These are phyloP conservation scores for Xylariaceae sp. DNA, from an alignment of 2,329 filamentous ascomycete genomes.

Conservation along the genomic window DNA sequence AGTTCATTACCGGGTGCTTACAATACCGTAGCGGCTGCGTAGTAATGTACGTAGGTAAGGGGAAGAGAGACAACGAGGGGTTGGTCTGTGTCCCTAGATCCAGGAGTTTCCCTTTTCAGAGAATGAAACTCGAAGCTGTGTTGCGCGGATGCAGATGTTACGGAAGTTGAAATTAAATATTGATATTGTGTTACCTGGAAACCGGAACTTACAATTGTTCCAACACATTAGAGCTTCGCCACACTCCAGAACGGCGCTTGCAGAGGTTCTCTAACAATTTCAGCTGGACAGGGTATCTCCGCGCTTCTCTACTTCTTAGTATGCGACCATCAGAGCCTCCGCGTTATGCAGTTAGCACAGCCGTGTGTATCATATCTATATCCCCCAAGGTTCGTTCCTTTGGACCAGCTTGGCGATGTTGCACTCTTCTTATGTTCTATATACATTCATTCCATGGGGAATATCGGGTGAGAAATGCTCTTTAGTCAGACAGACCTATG, in stretches of 20 bases:
- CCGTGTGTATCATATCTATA: background rate
- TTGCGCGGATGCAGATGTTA: conserved; percentile 7
- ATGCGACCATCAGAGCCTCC: conserved; percentile 4
- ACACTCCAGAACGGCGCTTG: background rate
- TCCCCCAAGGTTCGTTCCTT: background rate
- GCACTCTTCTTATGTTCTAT: background rate
- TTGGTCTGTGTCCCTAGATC: background rate
- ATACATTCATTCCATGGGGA: background rate
- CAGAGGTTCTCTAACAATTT: background rate
- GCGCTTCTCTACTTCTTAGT: conserved; percentile 6
- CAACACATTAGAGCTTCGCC: conserved; percentile 9
- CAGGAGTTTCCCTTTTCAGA: conserved; percentile 19
- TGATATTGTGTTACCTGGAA: conserved; percentile 24
- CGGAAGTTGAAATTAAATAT: background rate
- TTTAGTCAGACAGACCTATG: background rate
- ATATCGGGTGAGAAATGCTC: background rate
- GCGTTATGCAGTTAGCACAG: background rate
- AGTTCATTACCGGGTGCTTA: background rate
- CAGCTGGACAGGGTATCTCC: conserved; percentile 4
- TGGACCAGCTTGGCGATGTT: background rate
- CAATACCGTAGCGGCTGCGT: background rate
- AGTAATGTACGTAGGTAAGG: background rate
- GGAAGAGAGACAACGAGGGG: background rate
- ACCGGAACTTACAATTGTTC: conserved; percentile 22
- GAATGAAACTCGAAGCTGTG: conserved; percentile 15